Conservation (phyloP, 1,284 basidiomycete genomes). For the Cryptococcus maquisensis region DNA sequence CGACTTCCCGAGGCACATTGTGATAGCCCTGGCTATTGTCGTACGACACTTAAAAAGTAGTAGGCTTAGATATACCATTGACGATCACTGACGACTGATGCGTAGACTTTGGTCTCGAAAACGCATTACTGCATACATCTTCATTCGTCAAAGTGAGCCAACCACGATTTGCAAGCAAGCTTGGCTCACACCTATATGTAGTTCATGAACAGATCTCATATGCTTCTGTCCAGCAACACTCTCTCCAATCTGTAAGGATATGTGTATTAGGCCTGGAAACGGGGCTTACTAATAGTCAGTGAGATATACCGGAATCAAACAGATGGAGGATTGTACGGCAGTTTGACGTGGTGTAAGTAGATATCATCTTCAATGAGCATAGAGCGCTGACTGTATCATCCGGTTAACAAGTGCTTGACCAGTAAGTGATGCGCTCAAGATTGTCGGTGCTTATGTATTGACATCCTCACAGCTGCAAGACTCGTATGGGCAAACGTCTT, state of each 20-base stretch:
- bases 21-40: slow-evolving; percentile 68
- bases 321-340: slow-evolving; percentile 68
- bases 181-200: slow-evolving; percentile 23
- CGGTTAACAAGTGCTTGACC: slow-evolving; percentile 60
- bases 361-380: too few relatives aligned
- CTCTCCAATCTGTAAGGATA: slow-evolving; percentile 66
- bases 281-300: slow-evolving; percentile 37
- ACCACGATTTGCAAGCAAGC: background rate
- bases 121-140: slow-evolving; percentile 66
- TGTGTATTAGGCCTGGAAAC: background rate
- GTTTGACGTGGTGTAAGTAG: slow-evolving; percentile 66
- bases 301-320: slow-evolving; percentile 90
- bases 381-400: slow-evolving; percentile 8
- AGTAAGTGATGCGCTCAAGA: slow-evolving; percentile 35
- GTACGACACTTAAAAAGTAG: slow-evolving; percentile 65
- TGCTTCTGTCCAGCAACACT: slow-evolving; percentile 86
- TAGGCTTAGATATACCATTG: slow-evolving; percentile 1
- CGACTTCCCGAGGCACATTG: slow-evolving; percentile 61
- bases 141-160: slow-evolving; percentile 60
- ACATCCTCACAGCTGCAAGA: slow-evolving; percentile 56
- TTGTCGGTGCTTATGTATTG: background rate
- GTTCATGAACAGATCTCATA: slow-evolving; percentile 74
- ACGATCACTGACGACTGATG: background rate
- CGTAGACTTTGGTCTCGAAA: slow-evolving; percentile 65
- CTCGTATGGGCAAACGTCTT: slow-evolving; percentile 79